These are phyloP conservation scores for Tritrichomonas musculus DNA, from an alignment of 208 protist species.

Conservation along the genomic window DNA sequence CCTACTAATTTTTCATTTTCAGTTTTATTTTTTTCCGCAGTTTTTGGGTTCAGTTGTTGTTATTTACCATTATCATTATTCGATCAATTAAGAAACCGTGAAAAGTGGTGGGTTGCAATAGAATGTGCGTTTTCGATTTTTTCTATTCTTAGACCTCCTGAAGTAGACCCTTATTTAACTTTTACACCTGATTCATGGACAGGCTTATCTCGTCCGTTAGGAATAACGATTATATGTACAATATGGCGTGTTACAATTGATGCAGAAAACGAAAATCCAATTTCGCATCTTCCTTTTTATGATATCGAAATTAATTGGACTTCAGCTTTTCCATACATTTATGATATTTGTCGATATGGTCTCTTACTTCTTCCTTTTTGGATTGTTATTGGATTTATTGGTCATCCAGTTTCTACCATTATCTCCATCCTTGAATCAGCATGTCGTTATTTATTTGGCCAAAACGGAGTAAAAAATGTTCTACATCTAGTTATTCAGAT, in stretches of 20 bases:
- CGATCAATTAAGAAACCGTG: no score
- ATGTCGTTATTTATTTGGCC: neutral
- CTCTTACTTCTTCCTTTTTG: neutral
- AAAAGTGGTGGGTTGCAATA: no score
- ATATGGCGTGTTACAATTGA: neutral
- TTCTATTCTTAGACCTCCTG: no score
- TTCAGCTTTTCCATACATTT: neutral
- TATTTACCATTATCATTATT: no score
- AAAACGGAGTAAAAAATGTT: neutral
- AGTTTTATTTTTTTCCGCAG: no score
- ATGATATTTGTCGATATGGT: neutral
- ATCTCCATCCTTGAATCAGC: neutral
- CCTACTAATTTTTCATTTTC: no score
- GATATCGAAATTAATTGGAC: neutral
- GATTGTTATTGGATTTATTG: neutral
- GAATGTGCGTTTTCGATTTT: no score
- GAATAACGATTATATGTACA: neutral
- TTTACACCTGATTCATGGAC: neutral
- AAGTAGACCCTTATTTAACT: neutral
- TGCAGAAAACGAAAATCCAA: neutral
- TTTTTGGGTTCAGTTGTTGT: no score
- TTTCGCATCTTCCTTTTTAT: neutral
- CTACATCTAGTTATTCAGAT: neutral
- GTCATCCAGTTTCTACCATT: neutral
- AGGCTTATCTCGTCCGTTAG: neutral